Evolutionary conservation across 768 basidiomycete genomes (phyloP).

Genomic region (Tylopilus sp.): DNA sequence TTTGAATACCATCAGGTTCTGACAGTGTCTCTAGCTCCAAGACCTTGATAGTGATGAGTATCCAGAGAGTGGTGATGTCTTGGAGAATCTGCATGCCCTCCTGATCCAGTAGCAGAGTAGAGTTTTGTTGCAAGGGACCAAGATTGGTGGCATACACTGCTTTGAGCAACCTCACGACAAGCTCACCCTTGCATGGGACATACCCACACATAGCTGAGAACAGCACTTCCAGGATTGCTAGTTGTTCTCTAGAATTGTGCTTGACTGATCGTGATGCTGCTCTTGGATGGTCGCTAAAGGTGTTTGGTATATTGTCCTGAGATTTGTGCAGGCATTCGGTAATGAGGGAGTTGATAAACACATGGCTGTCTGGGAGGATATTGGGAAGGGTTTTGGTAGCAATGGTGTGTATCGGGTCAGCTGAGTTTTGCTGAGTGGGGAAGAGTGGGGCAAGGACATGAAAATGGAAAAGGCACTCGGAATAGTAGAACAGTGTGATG

Average conservation of each 20-base stretch:
- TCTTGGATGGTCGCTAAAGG: conserved; percentile 48
- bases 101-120: conserved; percentile 67
- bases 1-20: conserved; percentile 47
- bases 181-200: conserved; percentile 57
- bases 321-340: conserved; percentile 55
- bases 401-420: conserved; percentile 50
- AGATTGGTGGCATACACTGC: conserved; percentile 62
- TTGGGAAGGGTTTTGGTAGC: conserved; percentile 53
- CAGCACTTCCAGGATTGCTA: conserved; percentile 77
- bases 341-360: conserved; percentile 62
- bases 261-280: conserved; percentile 67
- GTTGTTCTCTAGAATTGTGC: conserved; percentile 73
- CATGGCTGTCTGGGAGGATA: conserved; percentile 59
- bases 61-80: conserved; percentile 73
- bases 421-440: conserved; percentile 58
- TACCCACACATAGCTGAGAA: conserved; percentile 88
- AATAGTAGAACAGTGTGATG: conserved; percentile 78
- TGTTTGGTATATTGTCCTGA: conserved; percentile 44
- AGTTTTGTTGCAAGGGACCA: conserved; percentile 60
- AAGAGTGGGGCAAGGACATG: conserved; percentile 74
- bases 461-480: conserved; percentile 70
- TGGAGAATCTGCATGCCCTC: conserved; percentile 62
- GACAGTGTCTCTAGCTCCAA: conserved; percentile 75
- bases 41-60: conserved; percentile 74
- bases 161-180: conserved; percentile 62